phyloP scores from a whole-genome alignment of 192 early-diverging fungal species.

The Backusella luteola region DNA sequence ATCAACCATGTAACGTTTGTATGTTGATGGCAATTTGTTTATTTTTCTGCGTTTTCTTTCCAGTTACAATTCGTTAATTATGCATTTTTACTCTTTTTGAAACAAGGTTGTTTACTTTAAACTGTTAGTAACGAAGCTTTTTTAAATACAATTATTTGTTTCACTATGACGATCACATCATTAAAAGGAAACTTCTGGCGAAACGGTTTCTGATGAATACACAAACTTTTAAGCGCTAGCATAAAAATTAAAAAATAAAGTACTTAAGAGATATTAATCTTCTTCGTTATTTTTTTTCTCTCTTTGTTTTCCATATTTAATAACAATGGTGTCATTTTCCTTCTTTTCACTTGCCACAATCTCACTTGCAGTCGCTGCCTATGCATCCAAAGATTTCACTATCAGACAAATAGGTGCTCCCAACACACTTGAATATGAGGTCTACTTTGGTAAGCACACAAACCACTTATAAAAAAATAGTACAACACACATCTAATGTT shows the following conservation, averaged over 20 bases:
- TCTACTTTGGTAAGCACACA: conserved; percentile 70
- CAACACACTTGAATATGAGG: conserved; percentile 81
- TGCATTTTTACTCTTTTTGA: neutral
- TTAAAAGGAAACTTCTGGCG: neutral
- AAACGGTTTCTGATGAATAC: neutral
- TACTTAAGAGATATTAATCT: neutral
- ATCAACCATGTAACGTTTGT: neutral
- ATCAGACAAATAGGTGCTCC: conserved; percentile 78
- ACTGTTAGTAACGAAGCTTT: neutral
- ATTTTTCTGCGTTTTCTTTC: neutral
- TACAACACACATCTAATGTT: neutral
- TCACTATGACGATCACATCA: neutral
- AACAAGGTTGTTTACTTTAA: neutral
- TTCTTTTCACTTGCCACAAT: neutral
- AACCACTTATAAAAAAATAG: neutral
- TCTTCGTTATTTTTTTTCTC: neutral
- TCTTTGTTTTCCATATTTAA: neutral
- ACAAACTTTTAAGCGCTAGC: neutral
- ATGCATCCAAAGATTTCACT: conserved; percentile 31
- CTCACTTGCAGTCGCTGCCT: neutral
- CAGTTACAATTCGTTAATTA: neutral
- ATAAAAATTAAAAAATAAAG: no score
- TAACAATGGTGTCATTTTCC: neutral
- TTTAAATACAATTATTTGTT: neutral
- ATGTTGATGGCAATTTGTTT: neutral